phyloP scores from a whole-genome alignment of 2,329 filamentous ascomycete genomes.

The Thermothelomyces thermophilus region DNA sequence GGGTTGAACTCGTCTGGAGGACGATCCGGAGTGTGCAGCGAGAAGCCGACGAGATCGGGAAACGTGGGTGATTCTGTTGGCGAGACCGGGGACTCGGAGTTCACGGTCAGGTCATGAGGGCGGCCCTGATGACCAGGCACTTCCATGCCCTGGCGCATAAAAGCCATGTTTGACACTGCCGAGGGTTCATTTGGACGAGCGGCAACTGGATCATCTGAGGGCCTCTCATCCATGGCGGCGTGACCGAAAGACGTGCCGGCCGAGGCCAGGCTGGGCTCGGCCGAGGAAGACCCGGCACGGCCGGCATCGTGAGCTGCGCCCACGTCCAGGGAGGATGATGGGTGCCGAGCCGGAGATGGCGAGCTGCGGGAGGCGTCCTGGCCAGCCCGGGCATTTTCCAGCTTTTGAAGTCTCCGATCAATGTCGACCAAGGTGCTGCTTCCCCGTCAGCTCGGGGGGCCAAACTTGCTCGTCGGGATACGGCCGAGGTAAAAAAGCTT shows the following conservation, averaged over 20 bases:
- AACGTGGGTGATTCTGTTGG: conserved; percentile 1
- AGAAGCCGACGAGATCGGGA: conserved; percentile 8
- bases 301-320: background rate
- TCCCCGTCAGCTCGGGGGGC: background rate
- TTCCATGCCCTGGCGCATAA: conserved; percentile 9
- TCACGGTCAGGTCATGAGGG: background rate
- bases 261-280: background rate
- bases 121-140: background rate
- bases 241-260: background rate
- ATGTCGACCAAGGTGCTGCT: conserved; percentile 18
- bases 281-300: background rate
- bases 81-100: background rate
- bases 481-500: conserved; percentile 4
- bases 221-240: background rate
- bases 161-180: background rate
- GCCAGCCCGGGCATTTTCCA: conserved; percentile 11
- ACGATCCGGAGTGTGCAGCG: background rate
- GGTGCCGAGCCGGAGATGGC: background rate
- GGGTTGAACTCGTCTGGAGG: conserved; percentile 4
- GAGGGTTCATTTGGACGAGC: background rate
- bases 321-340: background rate
- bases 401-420: conserved; percentile 15
- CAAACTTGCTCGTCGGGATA: background rate
- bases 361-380: background rate
- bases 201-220: background rate